Conservation (phyloP, 1,139 yeast species). For the Protomyces lactucae-debilis region DNA sequence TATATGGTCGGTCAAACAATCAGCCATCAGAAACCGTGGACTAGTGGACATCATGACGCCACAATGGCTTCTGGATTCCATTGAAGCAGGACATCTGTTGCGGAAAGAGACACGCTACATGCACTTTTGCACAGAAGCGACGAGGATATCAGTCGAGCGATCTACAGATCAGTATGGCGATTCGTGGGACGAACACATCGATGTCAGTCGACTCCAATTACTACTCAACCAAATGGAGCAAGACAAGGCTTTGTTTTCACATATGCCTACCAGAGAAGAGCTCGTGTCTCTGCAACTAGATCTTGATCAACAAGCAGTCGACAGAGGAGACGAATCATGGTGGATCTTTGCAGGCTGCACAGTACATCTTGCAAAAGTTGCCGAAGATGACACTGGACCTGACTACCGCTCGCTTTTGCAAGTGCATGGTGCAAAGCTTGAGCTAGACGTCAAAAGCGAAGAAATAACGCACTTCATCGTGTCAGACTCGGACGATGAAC, state of each 20-base stretch:
- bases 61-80: conserved; percentile 67
- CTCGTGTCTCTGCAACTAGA: not conserved
- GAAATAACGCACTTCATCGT: not conserved
- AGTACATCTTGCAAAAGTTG: not conserved
- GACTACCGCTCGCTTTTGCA: not conserved
- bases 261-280: not conserved
- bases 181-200: conserved; percentile 33
- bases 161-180: conserved; percentile 39
- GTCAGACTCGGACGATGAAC: not conserved
- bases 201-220: conserved; percentile 29
- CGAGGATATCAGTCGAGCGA: conserved; percentile 30
- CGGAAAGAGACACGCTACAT: conserved; percentile 60
- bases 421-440: not conserved
- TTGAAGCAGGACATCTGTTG: conserved; percentile 45
- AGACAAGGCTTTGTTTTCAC: not conserved
- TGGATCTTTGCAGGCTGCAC: not conserved
- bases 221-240: conserved; percentile 28
- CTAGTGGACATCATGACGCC: conserved; percentile 58
- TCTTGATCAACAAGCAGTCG: not conserved
- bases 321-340: not conserved
- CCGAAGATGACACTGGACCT: not conserved
- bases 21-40: conserved; percentile 46
- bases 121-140: conserved; percentile 41
- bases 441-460: not conserved
- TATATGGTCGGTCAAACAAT: conserved; percentile 47